Evolutionary conservation across 2,329 filamentous ascomycete genomes (phyloP), one percentile per base, ranked within the genome.

Genomic region (Onygenales sp.): DNA sequence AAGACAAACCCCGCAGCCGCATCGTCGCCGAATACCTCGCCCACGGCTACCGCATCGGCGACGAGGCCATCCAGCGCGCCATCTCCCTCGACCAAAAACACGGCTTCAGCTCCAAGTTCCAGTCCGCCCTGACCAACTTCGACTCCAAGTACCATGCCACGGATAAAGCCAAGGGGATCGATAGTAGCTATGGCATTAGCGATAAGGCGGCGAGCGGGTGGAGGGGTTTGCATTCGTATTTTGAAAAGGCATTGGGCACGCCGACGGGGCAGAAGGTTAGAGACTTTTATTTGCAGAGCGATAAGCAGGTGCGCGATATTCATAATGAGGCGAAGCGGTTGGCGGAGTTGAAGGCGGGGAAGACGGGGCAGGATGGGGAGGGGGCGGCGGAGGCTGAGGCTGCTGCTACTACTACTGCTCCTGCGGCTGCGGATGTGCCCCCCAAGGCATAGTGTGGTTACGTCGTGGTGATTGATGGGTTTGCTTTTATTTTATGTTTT

Each of bases 21-120:
- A 95, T 98, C 70, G 73, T 96, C 49, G 93, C 93, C 59, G 93
- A 98, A 76, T 96, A 97, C 72, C 86, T 98, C 36, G 91, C 93
- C 9, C 89, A 96, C 64, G 93, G 93, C 62, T 98, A 98, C 74
- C 81, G 84, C 40, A 78, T 97, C 59, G 90, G 81, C 56, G 84
- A 87, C 66, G 76, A 80, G 53, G 87, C 88, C 49, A 85, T 95
- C 62, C 81, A 93, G 74, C 81, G 81, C 58, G 92, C 89, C 58
- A 87, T 98, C 64, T 82, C 88, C 33, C 83, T 97, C 50, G 93
- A 98, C 76, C 77, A 87, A 68, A 86, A 92, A 75, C 91, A 97
- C 73, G 88, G 88, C 61, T 84, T 97, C 64, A 87, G 86, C 54
- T 77, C 70, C 65, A 84, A 85, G 62, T 98, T 98, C 80, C 83